phyloP scores from a whole-genome alignment of 495 filamentous ascomycete genomes.

The Aspergillus ostianus region DNA sequence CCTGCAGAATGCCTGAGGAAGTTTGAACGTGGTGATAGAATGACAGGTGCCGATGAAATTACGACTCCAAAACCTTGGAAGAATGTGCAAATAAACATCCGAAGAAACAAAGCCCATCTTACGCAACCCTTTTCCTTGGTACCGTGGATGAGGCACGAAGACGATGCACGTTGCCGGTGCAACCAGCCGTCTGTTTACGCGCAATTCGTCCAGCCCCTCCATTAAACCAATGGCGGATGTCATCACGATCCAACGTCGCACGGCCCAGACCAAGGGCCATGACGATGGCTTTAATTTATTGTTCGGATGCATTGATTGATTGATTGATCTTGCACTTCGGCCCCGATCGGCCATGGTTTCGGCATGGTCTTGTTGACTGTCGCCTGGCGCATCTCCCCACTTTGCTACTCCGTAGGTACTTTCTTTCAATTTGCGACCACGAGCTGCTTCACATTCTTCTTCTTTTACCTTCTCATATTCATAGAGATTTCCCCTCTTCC shows the following conservation, averaged over 20 bases:
- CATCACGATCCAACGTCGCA: not conserved
- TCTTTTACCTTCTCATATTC: not conserved
- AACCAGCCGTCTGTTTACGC: not conserved
- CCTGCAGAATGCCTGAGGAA: not conserved
- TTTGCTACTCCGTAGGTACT: too few species aligned
- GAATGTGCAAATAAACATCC: too few species aligned
- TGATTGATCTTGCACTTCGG: not conserved
- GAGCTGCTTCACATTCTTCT: too few species aligned
- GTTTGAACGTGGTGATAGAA: too few species aligned
- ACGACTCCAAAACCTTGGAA: too few species aligned
- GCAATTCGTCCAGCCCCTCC: not conserved
- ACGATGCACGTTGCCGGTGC: not conserved
- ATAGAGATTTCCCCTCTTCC: not conserved
- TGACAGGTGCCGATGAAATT: too few species aligned
- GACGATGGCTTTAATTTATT: not conserved
- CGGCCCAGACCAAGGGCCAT: not conserved
- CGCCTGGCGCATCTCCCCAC: not conserved
- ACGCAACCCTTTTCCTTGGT: not conserved
- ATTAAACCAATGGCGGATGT: not conserved
- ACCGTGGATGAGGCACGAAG: not conserved
- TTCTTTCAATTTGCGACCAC: too few species aligned
- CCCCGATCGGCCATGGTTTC: not conserved
- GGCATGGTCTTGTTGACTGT: not conserved
- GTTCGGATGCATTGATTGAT: not conserved
- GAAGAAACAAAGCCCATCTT: not conserved